These are phyloP conservation scores for Leptographium procerum DNA, from an alignment of 2,329 filamentous ascomycete genomes.

Conservation along the genomic window DNA sequence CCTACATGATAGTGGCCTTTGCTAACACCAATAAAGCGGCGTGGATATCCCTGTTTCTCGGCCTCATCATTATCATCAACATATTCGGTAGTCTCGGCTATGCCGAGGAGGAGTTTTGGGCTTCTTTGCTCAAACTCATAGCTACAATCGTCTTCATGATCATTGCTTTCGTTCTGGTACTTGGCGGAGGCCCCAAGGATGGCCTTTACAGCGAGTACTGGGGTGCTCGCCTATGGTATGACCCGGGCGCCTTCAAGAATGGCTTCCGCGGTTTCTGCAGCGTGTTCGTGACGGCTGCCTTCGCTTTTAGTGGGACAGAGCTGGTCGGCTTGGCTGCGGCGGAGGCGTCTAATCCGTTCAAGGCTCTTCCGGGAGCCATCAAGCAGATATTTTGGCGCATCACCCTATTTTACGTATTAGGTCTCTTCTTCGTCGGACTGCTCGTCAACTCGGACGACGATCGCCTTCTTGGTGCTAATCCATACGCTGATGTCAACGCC, in stretches of 20 bases:
- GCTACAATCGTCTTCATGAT: slow-evolving; percentile 55
- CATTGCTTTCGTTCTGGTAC: slow-evolving; percentile 45
- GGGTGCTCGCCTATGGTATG: slow-evolving; percentile 38
- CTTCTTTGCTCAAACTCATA: slow-evolving; percentile 43
- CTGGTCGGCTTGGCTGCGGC: slow-evolving; percentile 65
- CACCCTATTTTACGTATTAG: slow-evolving; percentile 42
- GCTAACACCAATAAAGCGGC: slow-evolving; percentile 21
- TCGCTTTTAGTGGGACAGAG: slow-evolving; percentile 63
- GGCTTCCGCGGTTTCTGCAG: slow-evolving; percentile 65
- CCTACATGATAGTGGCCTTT: not conserved
- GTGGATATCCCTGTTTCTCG: slow-evolving; percentile 32
- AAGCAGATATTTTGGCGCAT: slow-evolving; percentile 63
- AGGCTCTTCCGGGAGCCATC: slow-evolving; percentile 67
- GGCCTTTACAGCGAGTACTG: slow-evolving; percentile 34
- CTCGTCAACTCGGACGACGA: slow-evolving; percentile 34
- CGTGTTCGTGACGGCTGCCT: slow-evolving; percentile 63
- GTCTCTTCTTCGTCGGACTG: slow-evolving; percentile 40
- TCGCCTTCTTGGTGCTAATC: slow-evolving; percentile 33
- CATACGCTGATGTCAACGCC: slow-evolving; percentile 31
- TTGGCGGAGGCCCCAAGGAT: slow-evolving; percentile 45
- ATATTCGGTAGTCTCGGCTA: slow-evolving; percentile 45
- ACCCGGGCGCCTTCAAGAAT: slow-evolving; percentile 50
- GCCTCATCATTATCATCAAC: slow-evolving; percentile 39
- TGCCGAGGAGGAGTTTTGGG: slow-evolving; percentile 49
- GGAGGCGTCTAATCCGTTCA: slow-evolving; percentile 57